A percentile compares a stretch with the other conserved stretches of the same genome.
Evolutionary conservation across 179 eudicot genomes (phyloP).

Genomic region (Patellifolia procumbens): DNA sequence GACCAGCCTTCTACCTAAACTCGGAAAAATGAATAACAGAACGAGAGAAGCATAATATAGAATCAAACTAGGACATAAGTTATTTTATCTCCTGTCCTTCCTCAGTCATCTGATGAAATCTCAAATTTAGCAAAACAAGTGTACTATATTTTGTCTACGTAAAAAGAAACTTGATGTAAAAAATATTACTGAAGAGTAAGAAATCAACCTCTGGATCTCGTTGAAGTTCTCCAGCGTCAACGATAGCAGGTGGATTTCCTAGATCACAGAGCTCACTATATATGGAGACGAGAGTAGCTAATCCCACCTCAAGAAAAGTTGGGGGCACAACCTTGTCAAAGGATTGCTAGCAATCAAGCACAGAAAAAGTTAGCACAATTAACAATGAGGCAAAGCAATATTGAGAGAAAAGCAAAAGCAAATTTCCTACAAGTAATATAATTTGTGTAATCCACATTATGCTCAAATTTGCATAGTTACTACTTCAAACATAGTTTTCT

Average conservation of each 20-base stretch:
- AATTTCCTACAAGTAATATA: background rate
- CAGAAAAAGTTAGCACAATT: slow-evolving; percentile 16
- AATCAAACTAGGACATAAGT: background rate
- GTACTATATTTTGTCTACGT: background rate
- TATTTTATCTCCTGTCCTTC: background rate
- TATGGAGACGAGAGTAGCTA: slow-evolving; percentile 62
- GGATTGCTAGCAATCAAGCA: slow-evolving; percentile 59
- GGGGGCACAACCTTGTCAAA: slow-evolving; percentile 85
- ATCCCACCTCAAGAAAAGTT: slow-evolving; percentile 71
- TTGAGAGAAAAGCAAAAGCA: background rate
- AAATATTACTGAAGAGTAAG: background rate
- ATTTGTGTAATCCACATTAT: background rate
- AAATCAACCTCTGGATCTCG: slow-evolving; percentile 75
- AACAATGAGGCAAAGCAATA: background rate
- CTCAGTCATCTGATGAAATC: background rate
- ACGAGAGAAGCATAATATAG: background rate
- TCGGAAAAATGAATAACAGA: background rate
- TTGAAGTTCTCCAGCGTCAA: slow-evolving; percentile 78
- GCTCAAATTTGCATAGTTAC: background rate
- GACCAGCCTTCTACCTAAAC: background rate
- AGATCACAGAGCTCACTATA: slow-evolving; percentile 62
- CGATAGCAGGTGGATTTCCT: slow-evolving; percentile 74
- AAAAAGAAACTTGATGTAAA: slow-evolving; percentile 11
- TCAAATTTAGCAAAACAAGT: background rate
- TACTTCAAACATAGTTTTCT: background rate